Evolutionary conservation across 164 flowering plant species (phyloP), one percentile per base, ranked within the genome.

Genomic region (Saururus chinensis): DNA sequence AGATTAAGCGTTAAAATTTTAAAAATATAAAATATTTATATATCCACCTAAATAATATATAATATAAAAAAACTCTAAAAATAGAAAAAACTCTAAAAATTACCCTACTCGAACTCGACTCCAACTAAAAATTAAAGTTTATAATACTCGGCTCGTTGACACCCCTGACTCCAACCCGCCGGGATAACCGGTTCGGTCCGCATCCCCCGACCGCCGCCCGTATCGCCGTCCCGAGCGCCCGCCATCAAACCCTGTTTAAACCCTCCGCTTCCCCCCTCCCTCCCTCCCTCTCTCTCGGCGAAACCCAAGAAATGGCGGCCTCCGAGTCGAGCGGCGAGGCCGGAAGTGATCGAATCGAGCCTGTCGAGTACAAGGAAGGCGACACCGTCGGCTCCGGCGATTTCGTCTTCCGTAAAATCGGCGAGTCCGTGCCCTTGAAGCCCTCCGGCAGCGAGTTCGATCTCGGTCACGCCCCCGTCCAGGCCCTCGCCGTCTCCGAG

Each of bases 401-500:
- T 56, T 81, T 68, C 68, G 75, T 77, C 69, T 89, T 92, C 76
- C 60, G 73, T 37, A 77, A 51, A 69, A 82, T 89, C 35, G 98
- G 98, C 1, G 83, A 66, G 17, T 40, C 89, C 20, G 74, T 92
- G 0, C 86, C 96, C 12, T 51, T 92, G 52, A 63, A 71, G 9
- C 58, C 79, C 1, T 13, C 51, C 1, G 70, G 74, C 21, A 66
- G 66, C 53, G 22, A 14, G 7, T 84, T 75, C 71, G 84, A 82
- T 52, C 64, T 57, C 26, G 58, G 77, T 53, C 68, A 20, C 64
- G 81, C 70, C 60, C 95, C 98, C 0, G 62, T 79, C 6, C 79
- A 70, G 63, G 83, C 92, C 0, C 66, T 92, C 25, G 89, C 83
- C 4, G 71, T 89, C 68, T 82, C 96, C 41, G 79, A 88, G 26